These are phyloP conservation scores for Fusarium tanahbumbuense DNA, from an alignment of 2,329 filamentous ascomycete genomes.

Conservation along the genomic window DNA sequence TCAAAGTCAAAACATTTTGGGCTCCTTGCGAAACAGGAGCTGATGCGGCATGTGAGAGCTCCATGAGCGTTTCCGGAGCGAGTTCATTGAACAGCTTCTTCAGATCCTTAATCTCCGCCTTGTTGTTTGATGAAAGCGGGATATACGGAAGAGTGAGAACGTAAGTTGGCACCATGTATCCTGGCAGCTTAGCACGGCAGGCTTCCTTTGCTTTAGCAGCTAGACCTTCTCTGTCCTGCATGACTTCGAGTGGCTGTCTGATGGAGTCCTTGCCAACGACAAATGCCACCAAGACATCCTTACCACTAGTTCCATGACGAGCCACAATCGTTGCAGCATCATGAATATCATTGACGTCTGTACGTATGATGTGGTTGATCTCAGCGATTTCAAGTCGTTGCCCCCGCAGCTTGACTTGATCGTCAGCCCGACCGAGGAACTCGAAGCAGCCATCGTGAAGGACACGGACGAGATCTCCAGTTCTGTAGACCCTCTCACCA, in stretches of 20 bases:
- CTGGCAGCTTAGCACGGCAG: conserved; percentile 77
- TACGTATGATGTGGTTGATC: conserved; percentile 85
- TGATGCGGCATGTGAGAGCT: conserved; percentile 55
- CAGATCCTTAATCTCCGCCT: conserved; percentile 80
- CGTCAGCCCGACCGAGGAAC: conserved; percentile 88
- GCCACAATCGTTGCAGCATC: conserved; percentile 82
- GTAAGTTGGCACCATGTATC: conserved; percentile 93
- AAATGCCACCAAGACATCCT: conserved; percentile 86
- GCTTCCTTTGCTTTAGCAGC: conserved; percentile 64
- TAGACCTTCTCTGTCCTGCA: conserved; percentile 52
- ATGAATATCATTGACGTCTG: conserved; percentile 65
- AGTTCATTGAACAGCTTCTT: conserved; percentile 73
- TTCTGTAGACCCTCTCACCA: conserved; percentile 79
- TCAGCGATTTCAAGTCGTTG: conserved; percentile 91
- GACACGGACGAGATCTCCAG: conserved; percentile 87
- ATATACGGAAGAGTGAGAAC: conserved; percentile 77
- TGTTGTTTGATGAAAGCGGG: conserved; percentile 89
- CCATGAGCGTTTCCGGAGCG: conserved; percentile 70
- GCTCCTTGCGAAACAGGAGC: conserved; percentile 47
- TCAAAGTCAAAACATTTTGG: conserved; percentile 55
- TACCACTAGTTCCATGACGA: conserved; percentile 77
- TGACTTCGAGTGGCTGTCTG: conserved; percentile 32
- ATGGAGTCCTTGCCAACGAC: conserved; percentile 53
- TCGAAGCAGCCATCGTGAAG: conserved; percentile 85
- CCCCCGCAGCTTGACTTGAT: conserved; percentile 91